Conservation (phyloP, 176 grass and related monocot species). For the Miscanthus lutarioriparius region DNA sequence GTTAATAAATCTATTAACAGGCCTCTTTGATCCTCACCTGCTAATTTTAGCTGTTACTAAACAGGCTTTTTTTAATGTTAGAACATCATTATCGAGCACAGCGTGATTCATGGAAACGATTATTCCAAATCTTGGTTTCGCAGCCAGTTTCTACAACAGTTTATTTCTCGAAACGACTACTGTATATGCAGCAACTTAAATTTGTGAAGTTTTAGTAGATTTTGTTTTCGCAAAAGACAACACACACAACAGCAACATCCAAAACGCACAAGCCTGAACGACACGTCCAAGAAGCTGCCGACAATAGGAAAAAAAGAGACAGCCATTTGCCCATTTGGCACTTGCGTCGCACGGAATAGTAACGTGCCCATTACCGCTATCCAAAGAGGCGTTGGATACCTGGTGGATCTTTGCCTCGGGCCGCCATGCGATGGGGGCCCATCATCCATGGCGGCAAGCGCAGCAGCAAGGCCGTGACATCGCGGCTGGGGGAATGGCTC, state of each 20-base stretch:
- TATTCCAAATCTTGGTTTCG: neutral
- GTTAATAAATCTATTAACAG: neutral
- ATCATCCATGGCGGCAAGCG: neutral
- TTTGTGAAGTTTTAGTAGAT: neutral
- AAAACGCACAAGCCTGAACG: neutral
- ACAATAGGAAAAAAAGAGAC: neutral
- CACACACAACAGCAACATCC: neutral
- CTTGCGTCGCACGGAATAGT: neutral
- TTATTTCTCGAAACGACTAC: neutral
- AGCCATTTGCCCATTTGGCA: neutral
- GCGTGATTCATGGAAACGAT: neutral
- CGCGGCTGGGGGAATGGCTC: no score
- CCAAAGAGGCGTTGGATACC: slow-evolving; percentile 4
- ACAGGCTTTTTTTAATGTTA: neutral
- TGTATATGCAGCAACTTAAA: no score
- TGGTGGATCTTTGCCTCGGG: neutral
- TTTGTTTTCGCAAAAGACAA: neutral
- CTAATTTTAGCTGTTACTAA: neutral
- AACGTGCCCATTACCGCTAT: neutral
- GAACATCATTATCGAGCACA: neutral
- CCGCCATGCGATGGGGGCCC: neutral
- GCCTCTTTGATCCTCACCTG: neutral
- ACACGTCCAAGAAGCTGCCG: neutral
- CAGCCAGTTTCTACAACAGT: neutral
- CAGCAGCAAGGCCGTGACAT: neutral